phyloP scores from a whole-genome alignment of 352 stramenopile species.

The Globisporangium rhizosaccharum region DNA sequence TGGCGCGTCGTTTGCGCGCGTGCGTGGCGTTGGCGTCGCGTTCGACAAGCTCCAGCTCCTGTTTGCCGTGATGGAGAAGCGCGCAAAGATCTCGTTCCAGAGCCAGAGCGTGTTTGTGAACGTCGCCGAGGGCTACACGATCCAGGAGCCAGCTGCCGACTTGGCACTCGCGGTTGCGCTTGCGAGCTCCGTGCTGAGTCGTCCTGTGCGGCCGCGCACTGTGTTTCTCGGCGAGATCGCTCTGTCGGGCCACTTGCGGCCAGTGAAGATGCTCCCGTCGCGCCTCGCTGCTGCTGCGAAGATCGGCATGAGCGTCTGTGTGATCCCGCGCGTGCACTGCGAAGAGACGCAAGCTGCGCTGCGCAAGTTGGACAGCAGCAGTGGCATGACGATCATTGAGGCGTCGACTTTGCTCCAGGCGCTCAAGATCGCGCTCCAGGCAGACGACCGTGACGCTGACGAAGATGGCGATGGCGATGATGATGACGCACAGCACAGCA shows the following conservation, averaged over 20 bases:
- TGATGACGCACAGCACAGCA: background rate
- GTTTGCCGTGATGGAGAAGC: slow-evolving; percentile 95
- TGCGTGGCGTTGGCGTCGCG: slow-evolving; percentile 70
- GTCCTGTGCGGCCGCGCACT: slow-evolving; percentile 43
- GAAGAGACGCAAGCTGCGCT: slow-evolving; percentile 36
- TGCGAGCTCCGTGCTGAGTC: slow-evolving; percentile 56
- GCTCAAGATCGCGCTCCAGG: slow-evolving; percentile 50
- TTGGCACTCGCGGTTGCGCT: slow-evolving; percentile 71
- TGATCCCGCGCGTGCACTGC: slow-evolving; percentile 60
- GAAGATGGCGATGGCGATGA: background rate
- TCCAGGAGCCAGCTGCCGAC: slow-evolving; percentile 77
- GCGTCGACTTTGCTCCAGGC: slow-evolving; percentile 60
- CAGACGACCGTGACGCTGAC: slow-evolving; percentile 1
- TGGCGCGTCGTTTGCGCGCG: slow-evolving; percentile 43
- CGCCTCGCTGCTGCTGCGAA: slow-evolving; percentile 73
- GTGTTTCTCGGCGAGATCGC: slow-evolving; percentile 78
- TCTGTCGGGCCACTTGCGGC: slow-evolving; percentile 72
- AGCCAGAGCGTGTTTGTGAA: slow-evolving; percentile 86
- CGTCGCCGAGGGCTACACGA: slow-evolving; percentile 76
- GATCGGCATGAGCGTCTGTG: slow-evolving; percentile 67
- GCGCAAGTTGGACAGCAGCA: slow-evolving; percentile 46
- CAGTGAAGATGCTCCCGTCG: slow-evolving; percentile 80
- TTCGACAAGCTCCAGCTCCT: slow-evolving; percentile 91
- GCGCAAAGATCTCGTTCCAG: slow-evolving; percentile 63
- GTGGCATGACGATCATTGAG: slow-evolving; percentile 48